Conservation (phyloP, 2,329 filamentous ascomycete species). For the Hypocreales sp. region DNA sequence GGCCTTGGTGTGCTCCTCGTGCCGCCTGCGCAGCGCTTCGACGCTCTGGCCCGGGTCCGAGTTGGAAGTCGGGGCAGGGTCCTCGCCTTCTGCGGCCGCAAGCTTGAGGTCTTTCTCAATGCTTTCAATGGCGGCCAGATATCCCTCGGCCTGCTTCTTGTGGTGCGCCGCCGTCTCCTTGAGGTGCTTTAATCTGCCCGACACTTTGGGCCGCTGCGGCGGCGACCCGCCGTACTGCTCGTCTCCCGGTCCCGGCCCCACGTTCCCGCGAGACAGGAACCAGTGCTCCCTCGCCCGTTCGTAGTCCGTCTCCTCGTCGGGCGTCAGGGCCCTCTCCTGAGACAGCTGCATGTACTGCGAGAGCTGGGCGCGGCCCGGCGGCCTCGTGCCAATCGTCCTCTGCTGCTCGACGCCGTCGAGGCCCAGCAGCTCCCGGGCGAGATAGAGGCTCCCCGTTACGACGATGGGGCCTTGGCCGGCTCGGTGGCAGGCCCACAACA, state of each 20-base stretch:
- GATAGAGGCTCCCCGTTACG: slow-evolving; percentile 24
- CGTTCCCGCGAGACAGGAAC: slow-evolving; percentile 12
- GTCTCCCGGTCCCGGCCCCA: no score
- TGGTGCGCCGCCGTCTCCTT: slow-evolving; percentile 15
- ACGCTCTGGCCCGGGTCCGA: slow-evolving; percentile 4
- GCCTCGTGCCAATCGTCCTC: slow-evolving; percentile 13
- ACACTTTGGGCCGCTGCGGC: slow-evolving; percentile 6
- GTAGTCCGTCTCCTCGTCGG: slow-evolving; percentile 17
- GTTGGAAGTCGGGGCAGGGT: no score
- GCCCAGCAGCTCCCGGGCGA: slow-evolving; percentile 19
- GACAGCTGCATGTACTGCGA: slow-evolving; percentile 15
- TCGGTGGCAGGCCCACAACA: slow-evolving; percentile 19
- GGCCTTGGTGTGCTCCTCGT: slow-evolving; percentile 9
- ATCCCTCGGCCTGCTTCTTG: slow-evolving; percentile 13
- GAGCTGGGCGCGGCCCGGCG: slow-evolving; percentile 18
- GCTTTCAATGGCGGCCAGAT: slow-evolving; percentile 8
- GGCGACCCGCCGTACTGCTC: slow-evolving; percentile 6
- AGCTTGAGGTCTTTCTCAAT: slow-evolving; percentile 9
- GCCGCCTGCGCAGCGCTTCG: slow-evolving; percentile 10
- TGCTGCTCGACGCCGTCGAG: slow-evolving; percentile 13
- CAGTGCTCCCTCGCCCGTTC: slow-evolving; percentile 18
- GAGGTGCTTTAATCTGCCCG: slow-evolving; percentile 8
- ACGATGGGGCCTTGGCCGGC: slow-evolving; percentile 18
- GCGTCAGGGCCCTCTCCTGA: slow-evolving; percentile 14
- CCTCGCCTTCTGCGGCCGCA: no score